These are phyloP conservation scores for Termitomyces heimii DNA, from an alignment of 768 basidiomycete species.

Conservation along the genomic window DNA sequence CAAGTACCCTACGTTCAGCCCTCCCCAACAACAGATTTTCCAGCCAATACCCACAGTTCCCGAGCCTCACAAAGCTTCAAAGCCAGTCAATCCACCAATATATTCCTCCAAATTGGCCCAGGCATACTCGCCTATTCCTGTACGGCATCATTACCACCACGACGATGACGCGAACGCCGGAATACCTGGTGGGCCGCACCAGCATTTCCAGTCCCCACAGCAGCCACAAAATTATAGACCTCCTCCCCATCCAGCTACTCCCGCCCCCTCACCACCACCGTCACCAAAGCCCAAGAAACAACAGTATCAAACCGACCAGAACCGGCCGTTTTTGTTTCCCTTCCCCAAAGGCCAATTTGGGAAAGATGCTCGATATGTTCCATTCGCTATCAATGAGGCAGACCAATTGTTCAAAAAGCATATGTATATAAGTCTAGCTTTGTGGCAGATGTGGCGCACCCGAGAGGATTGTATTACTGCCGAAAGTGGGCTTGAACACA, in stretches of 20 bases:
- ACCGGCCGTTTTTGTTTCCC: slow-evolving; percentile 89
- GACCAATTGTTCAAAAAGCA: slow-evolving; percentile 86
- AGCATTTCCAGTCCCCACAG: slow-evolving; percentile 30
- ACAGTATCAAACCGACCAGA: slow-evolving; percentile 97
- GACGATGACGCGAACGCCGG: slow-evolving; percentile 56
- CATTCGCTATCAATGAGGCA: slow-evolving; percentile 94
- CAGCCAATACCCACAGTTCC: slow-evolving; percentile 22
- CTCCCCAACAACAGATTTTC: slow-evolving; percentile 41
- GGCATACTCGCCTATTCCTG: slow-evolving; percentile 88
- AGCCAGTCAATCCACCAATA: slow-evolving; percentile 26
- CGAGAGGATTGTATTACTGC: slow-evolving; percentile 92
- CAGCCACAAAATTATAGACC: slow-evolving; percentile 28
- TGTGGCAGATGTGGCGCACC: slow-evolving; percentile 94
- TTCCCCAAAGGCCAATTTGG: slow-evolving; percentile 68
- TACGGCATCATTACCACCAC: slow-evolving; percentile 92
- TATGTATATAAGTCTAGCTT: slow-evolving; percentile 82
- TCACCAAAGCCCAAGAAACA: slow-evolving; percentile 94
- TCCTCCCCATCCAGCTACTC: slow-evolving; percentile 72
- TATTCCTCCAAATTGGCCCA: slow-evolving; percentile 71
- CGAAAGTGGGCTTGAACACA: slow-evolving; percentile 84
- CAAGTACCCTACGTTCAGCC: slow-evolving; percentile 93
- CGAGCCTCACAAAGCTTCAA: slow-evolving; percentile 25
- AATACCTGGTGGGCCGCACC: slow-evolving; percentile 27
- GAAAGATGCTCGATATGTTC: slow-evolving; percentile 67
- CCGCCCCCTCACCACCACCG: slow-evolving; percentile 84